phyloP scores from a whole-genome alignment of 495 filamentous ascomycete species.

The Hypoxylon cercidicola region DNA sequence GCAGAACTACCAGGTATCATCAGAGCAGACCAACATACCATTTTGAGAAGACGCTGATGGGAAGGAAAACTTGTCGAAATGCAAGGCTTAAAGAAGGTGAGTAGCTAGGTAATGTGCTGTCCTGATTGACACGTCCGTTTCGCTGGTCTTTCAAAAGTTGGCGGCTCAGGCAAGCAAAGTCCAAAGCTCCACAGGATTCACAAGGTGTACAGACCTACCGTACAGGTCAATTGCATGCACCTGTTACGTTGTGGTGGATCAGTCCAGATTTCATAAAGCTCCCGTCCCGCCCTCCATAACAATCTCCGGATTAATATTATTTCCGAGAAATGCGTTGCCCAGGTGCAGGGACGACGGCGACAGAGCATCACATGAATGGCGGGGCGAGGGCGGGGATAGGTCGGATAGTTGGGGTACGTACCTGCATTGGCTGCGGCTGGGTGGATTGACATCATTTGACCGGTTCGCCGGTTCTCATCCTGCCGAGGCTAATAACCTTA shows the following conservation, averaged over 20 bases:
- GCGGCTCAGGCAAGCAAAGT: slow-evolving; percentile 32
- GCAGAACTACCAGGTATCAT: slow-evolving; percentile 2
- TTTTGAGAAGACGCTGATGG: slow-evolving; percentile 21
- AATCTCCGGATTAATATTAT: slow-evolving; percentile 13
- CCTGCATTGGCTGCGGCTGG: slow-evolving; percentile 12
- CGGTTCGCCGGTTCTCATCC: slow-evolving; percentile 12
- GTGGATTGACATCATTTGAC: slow-evolving; percentile 37
- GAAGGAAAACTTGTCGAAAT: not conserved
- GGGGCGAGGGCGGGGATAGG: slow-evolving; percentile 8
- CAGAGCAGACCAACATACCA: slow-evolving; percentile 32
- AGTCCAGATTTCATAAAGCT: slow-evolving; percentile 38
- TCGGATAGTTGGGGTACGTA: slow-evolving; percentile 19
- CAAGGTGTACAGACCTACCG: slow-evolving; percentile 28
- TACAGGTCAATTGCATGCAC: slow-evolving; percentile 27
- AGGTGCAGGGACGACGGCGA: no score
- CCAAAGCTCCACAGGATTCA: slow-evolving; percentile 25
- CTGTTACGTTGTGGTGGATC: slow-evolving; percentile 10
- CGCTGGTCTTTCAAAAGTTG: slow-evolving; percentile 18
- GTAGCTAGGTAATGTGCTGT: not conserved
- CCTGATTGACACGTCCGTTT: slow-evolving; percentile 2
- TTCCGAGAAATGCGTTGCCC: not conserved
- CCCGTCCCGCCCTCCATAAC: not conserved
- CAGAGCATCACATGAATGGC: not conserved
- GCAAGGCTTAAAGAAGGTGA: not conserved
- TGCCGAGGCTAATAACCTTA: slow-evolving; percentile 41